Evolutionary conservation across 345 rosid species (phyloP), one percentile per base, ranked within the genome.

Genomic region (Populus deltoides): DNA sequence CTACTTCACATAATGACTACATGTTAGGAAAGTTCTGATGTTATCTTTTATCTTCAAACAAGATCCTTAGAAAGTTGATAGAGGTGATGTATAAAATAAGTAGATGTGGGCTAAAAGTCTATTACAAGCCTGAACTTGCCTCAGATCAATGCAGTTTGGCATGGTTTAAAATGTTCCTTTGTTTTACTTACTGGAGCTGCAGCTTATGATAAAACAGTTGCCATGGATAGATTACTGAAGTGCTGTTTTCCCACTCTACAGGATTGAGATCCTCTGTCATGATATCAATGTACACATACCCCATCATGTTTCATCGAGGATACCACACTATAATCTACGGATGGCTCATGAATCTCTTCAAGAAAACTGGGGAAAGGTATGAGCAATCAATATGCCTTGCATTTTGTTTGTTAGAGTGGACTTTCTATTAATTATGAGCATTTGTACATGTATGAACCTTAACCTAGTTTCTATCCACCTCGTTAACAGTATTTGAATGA

Each of bases 241-340:
- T 62, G 69, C 63, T 77, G 57, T 36, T 82, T 81, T 81, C 83
- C 66, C 61, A 45, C 70, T 75, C 55, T 68, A 77, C 87, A 95
- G 98, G 99, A 84, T 96, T 83, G 97, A 96, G 84, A 84, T 91
- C 75, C 94, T 96, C 18, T 96, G 99, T 85, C 97, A 91, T 79
- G 84, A 90, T 74, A 95, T 95, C 66, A 95, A 89, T 66, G 94
- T 95, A 22, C 99, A 95, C 84, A 87, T 93, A 31, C 90, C 97
- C 0, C 99, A 93, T 79, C 98, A 92, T 47, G 73, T 92, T 66
- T 90, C 93, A 70, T 78, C 98, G 7, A 90, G 92, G 81, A 95
- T 95, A 86, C 93, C 99, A 0, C 93, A 97, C 79, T 95, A 93
- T 81, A 93, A 92, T 78, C 89, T 95, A 65, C 89, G 86, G 24